A percentile compares a stretch with the other conserved stretches of the same genome.
Conservation (phyloP, 331 rosid species). For the Acacia concinna region DNA sequence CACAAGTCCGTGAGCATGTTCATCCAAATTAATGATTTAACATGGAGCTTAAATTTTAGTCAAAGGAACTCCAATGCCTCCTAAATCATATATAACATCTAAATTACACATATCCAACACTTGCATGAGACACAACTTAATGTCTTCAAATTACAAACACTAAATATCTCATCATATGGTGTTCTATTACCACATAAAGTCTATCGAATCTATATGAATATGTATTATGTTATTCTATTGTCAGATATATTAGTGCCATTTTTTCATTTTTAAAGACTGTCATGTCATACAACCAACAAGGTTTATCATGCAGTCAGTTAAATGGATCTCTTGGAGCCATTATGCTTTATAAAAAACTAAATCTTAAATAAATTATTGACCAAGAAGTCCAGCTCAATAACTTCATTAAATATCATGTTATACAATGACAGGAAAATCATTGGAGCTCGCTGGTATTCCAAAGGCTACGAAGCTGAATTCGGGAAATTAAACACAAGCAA, state of each 20-base stretch:
- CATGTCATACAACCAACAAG: background rate
- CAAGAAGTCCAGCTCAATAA: too few relatives aligned
- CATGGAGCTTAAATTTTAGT: too few relatives aligned
- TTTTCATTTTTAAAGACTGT: background rate
- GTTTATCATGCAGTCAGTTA: too few relatives aligned
- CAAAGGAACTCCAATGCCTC: too few relatives aligned
- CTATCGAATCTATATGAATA: too few relatives aligned
- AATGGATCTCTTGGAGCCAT: too few relatives aligned
- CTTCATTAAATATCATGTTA: background rate
- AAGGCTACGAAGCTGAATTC: conserved; percentile 70
- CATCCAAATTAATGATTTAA: too few relatives aligned
- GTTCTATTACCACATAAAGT: too few relatives aligned
- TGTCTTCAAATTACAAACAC: background rate
- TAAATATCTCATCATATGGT: background rate
- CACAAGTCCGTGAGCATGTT: too few relatives aligned
- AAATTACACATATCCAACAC: background rate
- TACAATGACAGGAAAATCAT: conserved; percentile 56
- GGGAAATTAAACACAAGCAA: conserved; percentile 52
- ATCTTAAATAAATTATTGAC: too few relatives aligned
- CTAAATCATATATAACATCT: background rate
- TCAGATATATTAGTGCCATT: background rate
- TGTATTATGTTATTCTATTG: too few relatives aligned
- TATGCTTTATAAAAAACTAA: too few relatives aligned
- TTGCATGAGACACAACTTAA: background rate
- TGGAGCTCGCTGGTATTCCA: conserved; percentile 69